Evolutionary conservation across 257 asterid genomes (phyloP).

Genomic region (Lycium barbarum): DNA sequence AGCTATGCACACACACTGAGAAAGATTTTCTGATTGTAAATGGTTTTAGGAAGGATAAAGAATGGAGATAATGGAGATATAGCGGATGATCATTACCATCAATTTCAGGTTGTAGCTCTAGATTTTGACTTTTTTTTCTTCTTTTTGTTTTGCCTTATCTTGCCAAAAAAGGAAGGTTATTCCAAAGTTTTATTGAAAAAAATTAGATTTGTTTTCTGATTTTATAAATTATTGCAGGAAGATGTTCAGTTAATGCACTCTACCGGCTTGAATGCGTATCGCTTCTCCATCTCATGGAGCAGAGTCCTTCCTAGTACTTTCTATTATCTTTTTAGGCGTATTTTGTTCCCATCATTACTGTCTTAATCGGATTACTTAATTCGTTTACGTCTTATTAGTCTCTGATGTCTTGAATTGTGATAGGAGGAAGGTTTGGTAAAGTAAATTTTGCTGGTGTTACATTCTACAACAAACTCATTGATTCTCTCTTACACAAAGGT

Average conservation of each 20-base stretch:
- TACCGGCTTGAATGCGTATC: constrained; percentile 69
- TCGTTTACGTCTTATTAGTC: neutral
- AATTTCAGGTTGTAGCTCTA: constrained; percentile 57
- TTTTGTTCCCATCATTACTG: neutral
- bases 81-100: constrained; percentile 87
- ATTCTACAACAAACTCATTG: constrained; percentile 60
- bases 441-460: constrained; percentile 57
- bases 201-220: constrained; percentile 16
- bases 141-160: neutral
- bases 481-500: constrained; percentile 66
- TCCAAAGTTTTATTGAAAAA: neutral
- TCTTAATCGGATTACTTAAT: neutral
- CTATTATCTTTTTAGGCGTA: neutral
- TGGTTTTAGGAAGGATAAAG: constrained; percentile 49
- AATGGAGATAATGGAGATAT: constrained; percentile 66
- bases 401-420: constrained; percentile 28
- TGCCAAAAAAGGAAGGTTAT: neutral
- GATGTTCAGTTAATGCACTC: constrained; percentile 69
- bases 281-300: constrained; percentile 88
- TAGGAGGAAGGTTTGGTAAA: constrained; percentile 69
- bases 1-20: neutral
- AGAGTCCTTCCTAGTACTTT: constrained; percentile 76
- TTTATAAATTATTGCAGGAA: constrained; percentile 48
- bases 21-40: neutral
- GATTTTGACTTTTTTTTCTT: neutral